These are phyloP conservation scores for Anthracocystis panici-leucophaei DNA, from an alignment of 1,284 basidiomycete species.

Conservation along the genomic window DNA sequence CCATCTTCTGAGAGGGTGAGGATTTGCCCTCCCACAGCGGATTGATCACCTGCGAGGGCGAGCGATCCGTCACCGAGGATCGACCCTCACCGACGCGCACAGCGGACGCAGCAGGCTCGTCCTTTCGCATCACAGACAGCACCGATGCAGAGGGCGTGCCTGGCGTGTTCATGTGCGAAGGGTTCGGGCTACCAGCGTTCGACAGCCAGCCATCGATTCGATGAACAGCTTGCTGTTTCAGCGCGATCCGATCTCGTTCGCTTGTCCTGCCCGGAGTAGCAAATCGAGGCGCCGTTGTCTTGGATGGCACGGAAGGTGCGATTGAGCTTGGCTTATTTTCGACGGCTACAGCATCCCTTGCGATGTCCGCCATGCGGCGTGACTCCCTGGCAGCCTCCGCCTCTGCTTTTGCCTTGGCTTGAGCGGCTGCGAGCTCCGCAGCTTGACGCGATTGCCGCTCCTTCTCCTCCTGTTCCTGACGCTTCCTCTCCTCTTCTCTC, in stretches of 20 bases:
- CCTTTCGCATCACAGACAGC: constrained; percentile 44
- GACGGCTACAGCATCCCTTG: constrained; percentile 8
- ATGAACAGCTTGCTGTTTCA: constrained; percentile 51
- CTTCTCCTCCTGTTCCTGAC: constrained; percentile 2
- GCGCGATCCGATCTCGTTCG: constrained; percentile 37
- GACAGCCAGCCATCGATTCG: constrained; percentile 60
- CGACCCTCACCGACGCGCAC: constrained; percentile 9
- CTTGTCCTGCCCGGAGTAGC: constrained; percentile 26
- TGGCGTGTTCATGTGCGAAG: constrained; percentile 42
- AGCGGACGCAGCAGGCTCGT: constrained; percentile 4
- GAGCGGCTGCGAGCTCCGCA: constrained; percentile 13
- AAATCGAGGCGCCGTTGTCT: constrained; percentile 20
- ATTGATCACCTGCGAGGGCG: constrained; percentile 44
- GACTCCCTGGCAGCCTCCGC: constrained; percentile 11
- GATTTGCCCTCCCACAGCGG: constrained; percentile 35
- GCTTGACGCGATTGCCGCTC: constrained; percentile 17
- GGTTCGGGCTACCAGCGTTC: constrained; percentile 29
- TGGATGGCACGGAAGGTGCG: constrained; percentile 36
- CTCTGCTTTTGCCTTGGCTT: constrained; percentile 4
- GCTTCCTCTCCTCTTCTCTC: constrained; percentile 9
- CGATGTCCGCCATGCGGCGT: constrained; percentile 7
- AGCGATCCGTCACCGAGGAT: constrained; percentile 30
- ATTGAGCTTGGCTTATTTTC: constrained; percentile 14
- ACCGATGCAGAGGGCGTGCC: constrained; percentile 56
- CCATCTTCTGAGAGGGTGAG: constrained; percentile 5